A percentile compares a stretch with the other conserved stretches of the same genome.
phyloP scores from a whole-genome alignment of 805 yeast species.

The Metschnikowia cubensis region DNA sequence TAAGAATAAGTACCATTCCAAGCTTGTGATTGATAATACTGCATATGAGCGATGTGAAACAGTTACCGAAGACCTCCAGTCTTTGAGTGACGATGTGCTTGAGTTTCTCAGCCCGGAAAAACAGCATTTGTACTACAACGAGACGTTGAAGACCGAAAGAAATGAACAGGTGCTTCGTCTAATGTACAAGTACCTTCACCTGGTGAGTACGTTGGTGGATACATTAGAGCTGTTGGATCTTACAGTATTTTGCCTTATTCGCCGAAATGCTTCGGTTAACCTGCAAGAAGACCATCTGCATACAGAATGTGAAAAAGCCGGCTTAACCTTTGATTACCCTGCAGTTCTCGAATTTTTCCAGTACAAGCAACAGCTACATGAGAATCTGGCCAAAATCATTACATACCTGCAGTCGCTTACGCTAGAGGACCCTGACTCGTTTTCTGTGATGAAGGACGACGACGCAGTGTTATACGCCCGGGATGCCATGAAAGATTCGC shows the following conservation, averaged over 20 bases:
- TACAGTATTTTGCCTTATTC: conserved; percentile 46
- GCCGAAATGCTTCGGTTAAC: conserved; percentile 24
- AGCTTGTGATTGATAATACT: conserved; percentile 48
- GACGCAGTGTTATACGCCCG: conserved; percentile 42
- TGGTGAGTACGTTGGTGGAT: conserved; percentile 48
- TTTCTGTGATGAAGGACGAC: conserved; percentile 57
- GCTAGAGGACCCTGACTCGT: conserved; percentile 70
- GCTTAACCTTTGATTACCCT: conserved; percentile 45
- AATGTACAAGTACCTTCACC: conserved; percentile 50
- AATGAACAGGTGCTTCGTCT: conserved; percentile 52
- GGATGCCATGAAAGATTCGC: conserved; percentile 34
- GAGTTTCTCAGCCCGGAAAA: conserved; percentile 34
- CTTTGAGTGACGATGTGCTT: conserved; percentile 40
- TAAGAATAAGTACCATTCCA: conserved; percentile 39
- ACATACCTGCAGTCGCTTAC: conserved; percentile 70
- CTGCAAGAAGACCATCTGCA: background rate
- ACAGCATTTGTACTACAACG: conserved; percentile 36
- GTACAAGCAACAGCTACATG: conserved; percentile 68
- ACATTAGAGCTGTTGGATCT: conserved; percentile 59
- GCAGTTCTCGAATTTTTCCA: conserved; percentile 67
- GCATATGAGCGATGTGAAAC: conserved; percentile 38
- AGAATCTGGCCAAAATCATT: conserved; percentile 51
- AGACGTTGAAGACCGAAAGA: conserved; percentile 34
- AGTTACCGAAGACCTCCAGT: conserved; percentile 35
- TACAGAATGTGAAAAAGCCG: conserved; percentile 6